Evolutionary conservation across 116 monocot species (phyloP).

Genomic region (Dioscorea cayenensis): DNA sequence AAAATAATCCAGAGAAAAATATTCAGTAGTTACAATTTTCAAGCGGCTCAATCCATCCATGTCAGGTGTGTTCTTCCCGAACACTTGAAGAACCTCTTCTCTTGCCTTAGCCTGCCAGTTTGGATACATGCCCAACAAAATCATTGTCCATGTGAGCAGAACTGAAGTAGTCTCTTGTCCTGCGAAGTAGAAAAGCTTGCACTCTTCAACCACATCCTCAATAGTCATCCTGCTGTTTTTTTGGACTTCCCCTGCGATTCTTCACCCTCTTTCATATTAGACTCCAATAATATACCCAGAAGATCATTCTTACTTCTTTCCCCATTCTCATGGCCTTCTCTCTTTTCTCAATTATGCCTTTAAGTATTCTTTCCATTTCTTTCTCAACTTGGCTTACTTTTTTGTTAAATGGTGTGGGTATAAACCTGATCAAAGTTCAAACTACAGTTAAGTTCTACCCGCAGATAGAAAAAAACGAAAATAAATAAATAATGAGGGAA

Average conservation of each 20-base stretch:
- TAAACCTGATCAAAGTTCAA: too few species aligned
- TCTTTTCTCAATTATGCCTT: slow-evolving; percentile 3
- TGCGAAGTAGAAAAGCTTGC: slow-evolving; percentile 45
- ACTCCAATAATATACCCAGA: slow-evolving; percentile 11
- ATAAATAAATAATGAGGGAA: too few species aligned
- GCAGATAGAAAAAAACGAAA: not conserved
- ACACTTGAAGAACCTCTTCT: slow-evolving; percentile 25
- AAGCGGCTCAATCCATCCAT: slow-evolving; percentile 14
- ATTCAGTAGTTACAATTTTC: slow-evolving; percentile 11
- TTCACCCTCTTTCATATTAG: not conserved
- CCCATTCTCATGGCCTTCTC: slow-evolving; percentile 4
- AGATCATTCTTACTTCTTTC: slow-evolving; percentile 12
- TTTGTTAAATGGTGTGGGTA: too few species aligned
- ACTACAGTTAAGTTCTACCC: not conserved
- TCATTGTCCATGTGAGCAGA: slow-evolving; percentile 37
- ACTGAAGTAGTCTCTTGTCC: slow-evolving; percentile 30
- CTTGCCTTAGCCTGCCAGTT: slow-evolving; percentile 30
- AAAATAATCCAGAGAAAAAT: not conserved
- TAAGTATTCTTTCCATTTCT: too few species aligned
- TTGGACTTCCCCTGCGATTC: not conserved
- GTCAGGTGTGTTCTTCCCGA: slow-evolving; percentile 20
- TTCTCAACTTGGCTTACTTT: too few species aligned
- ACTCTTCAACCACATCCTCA: slow-evolving; percentile 31
- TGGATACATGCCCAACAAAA: slow-evolving; percentile 28
- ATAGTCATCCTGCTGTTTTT: slow-evolving; percentile 1